Evolutionary conservation across 1,284 basidiomycete species (phyloP).

Genomic region (Marasmius tenuissimus): DNA sequence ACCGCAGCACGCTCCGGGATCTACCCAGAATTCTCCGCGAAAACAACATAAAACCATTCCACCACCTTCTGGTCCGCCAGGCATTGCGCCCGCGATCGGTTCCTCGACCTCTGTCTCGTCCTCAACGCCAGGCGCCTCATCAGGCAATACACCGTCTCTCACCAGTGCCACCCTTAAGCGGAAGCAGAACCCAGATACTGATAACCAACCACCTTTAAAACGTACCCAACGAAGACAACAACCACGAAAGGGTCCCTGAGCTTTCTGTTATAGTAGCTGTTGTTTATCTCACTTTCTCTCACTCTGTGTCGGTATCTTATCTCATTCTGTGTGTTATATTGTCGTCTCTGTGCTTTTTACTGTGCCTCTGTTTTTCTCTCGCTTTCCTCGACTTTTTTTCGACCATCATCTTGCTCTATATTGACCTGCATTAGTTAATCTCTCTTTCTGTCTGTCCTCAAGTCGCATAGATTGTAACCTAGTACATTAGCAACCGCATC

Average conservation of each 20-base stretch:
- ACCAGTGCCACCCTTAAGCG: constrained; percentile 55
- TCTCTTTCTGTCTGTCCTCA: constrained; percentile 23
- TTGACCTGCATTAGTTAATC: constrained; percentile 7
- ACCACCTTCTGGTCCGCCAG: constrained; percentile 24
- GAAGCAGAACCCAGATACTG: neutral
- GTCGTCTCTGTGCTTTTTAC: neutral
- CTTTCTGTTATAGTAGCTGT: neutral
- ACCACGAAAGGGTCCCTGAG: neutral
- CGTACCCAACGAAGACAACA: constrained; percentile 3
- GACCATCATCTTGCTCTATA: constrained; percentile 28
- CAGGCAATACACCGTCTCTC: constrained; percentile 49
- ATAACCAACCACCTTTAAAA: neutral
- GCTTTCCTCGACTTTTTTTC: neutral
- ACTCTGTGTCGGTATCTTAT: neutral
- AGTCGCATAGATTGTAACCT: constrained; percentile 51
- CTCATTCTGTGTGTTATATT: neutral
- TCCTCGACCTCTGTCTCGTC: neutral
- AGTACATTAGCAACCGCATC: constrained; percentile 32
- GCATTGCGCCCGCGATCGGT: constrained; percentile 21
- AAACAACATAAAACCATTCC: constrained; percentile 56
- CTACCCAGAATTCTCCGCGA: constrained; percentile 49
- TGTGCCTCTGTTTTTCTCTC: constrained; percentile 27
- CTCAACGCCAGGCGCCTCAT: constrained; percentile 30
- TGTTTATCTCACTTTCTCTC: neutral
- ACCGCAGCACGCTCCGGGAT: constrained; percentile 48